phyloP scores from a whole-genome alignment of 2,329 filamentous ascomycete genomes.

The Sporothrix pallida region DNA sequence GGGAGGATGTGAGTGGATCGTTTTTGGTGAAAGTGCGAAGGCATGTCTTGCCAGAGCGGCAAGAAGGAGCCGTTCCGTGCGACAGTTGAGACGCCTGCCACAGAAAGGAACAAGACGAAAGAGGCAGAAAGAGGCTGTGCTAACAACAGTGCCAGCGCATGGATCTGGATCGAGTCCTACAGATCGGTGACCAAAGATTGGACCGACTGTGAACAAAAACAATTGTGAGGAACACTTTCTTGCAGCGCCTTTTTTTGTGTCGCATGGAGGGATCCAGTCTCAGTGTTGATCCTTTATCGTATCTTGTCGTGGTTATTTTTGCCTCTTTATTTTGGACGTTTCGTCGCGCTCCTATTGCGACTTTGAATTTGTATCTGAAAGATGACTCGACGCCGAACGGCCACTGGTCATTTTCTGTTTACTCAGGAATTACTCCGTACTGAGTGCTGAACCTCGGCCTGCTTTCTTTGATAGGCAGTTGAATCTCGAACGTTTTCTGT shows the following conservation, averaged over 20 bases:
- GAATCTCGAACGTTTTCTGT: background rate
- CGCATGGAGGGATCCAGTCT: background rate
- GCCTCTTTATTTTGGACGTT: background rate
- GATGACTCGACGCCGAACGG: too few relatives aligned
- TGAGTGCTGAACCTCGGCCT: too few relatives aligned
- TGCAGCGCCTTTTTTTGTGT: background rate
- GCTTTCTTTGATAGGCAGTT: too few relatives aligned
- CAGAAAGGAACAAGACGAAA: background rate
- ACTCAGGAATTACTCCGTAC: too few relatives aligned
- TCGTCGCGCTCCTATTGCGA: background rate
- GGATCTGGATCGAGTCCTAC: background rate
- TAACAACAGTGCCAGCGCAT: background rate
- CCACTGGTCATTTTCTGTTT: too few relatives aligned
- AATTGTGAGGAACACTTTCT: too few relatives aligned
- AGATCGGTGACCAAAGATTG: background rate
- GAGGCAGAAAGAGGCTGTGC: constrained; percentile 3
- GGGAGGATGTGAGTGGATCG: too few relatives aligned
- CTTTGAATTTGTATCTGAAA: background rate
- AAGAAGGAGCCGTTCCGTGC: background rate
- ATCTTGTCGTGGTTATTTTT: background rate
- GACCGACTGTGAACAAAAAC: too few relatives aligned
- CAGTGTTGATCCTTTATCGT: too few relatives aligned
- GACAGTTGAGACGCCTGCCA: background rate
- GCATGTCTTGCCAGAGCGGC: background rate
- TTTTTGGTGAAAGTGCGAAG: too few relatives aligned